Evolutionary conservation across 305 asterid species (phyloP).

Genomic region (Lippia alba): DNA sequence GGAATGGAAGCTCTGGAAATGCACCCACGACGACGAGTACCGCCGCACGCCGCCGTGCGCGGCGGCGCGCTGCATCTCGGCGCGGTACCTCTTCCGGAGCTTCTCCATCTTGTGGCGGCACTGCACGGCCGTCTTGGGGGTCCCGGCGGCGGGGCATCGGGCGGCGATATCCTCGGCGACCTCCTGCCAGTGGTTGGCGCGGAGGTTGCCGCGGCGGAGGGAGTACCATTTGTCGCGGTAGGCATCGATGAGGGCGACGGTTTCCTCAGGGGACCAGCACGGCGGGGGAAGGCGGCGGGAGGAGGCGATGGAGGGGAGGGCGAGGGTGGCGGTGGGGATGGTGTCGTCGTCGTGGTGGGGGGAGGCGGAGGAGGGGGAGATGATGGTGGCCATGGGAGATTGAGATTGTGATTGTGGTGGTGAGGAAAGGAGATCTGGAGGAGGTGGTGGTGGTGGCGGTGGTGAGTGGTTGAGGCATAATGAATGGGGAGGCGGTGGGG

Average conservation of each 20-base stretch:
- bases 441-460: constrained; percentile 28
- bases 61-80: constrained; percentile 76
- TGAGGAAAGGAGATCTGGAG: not conserved
- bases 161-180: constrained; percentile 71
- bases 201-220: constrained; percentile 75
- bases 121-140: constrained; percentile 72
- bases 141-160: constrained; percentile 44
- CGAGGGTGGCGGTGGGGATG: constrained; percentile 44
- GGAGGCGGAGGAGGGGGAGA: constrained; percentile 34
- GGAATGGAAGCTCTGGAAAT: constrained; percentile 70
- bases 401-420: not conserved
- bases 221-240: constrained; percentile 85
- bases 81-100: constrained; percentile 79
- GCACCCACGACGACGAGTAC: constrained; percentile 73
- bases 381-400: constrained; percentile 44
- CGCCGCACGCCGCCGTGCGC: constrained; percentile 57
- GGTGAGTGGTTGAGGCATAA: constrained; percentile 44
- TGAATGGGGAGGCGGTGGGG: constrained; percentile 38
- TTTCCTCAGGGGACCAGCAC: constrained; percentile 87
- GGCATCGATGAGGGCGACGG: constrained; percentile 68
- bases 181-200: constrained; percentile 82
- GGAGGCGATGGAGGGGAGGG: constrained; percentile 46
- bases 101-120: constrained; percentile 98
- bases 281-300: constrained; percentile 92
- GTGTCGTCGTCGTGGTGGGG: constrained; percentile 29